These are phyloP conservation scores for Solanum etuberosum DNA, from an alignment of 257 asterid genomes.

Conservation along the genomic window DNA sequence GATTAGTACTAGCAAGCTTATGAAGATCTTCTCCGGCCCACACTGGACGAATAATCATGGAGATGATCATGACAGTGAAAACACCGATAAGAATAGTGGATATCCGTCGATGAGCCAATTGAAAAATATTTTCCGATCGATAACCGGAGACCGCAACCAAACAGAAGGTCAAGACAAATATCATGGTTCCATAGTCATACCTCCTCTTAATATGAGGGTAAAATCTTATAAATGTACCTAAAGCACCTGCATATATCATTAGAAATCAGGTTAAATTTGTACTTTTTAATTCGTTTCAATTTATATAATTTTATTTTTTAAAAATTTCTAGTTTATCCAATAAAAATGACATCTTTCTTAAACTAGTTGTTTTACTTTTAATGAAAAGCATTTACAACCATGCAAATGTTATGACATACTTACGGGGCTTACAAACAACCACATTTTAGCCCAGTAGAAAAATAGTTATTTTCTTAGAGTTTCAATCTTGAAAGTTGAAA, in stretches of 20 bases:
- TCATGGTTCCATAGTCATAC: constrained; percentile 61
- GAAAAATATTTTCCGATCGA: constrained; percentile 30
- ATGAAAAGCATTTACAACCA: background rate
- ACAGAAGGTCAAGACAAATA: constrained; percentile 58
- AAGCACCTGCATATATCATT: constrained; percentile 27
- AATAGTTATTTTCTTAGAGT: background rate
- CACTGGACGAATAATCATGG: constrained; percentile 45
- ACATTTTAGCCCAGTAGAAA: background rate
- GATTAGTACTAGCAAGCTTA: constrained; percentile 20
- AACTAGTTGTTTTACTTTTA: background rate
- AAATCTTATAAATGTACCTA: constrained; percentile 49
- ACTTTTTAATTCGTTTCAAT: background rate
- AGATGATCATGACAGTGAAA: constrained; percentile 38
- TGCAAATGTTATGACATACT: background rate
- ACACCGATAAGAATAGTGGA: constrained; percentile 50
- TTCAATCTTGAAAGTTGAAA: background rate
- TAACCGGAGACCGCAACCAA: constrained; percentile 57
- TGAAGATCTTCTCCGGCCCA: constrained; percentile 92
- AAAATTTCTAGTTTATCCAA: background rate
- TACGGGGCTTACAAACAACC: too few relatives aligned
- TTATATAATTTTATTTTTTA: too few relatives aligned
- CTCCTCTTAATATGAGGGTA: constrained; percentile 43
- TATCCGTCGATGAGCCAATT: constrained; percentile 44
- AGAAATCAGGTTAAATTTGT: too few relatives aligned
- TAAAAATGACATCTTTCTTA: background rate